Conservation (phyloP, 495 filamentous ascomycete species). For the Apodospora peruviana region DNA sequence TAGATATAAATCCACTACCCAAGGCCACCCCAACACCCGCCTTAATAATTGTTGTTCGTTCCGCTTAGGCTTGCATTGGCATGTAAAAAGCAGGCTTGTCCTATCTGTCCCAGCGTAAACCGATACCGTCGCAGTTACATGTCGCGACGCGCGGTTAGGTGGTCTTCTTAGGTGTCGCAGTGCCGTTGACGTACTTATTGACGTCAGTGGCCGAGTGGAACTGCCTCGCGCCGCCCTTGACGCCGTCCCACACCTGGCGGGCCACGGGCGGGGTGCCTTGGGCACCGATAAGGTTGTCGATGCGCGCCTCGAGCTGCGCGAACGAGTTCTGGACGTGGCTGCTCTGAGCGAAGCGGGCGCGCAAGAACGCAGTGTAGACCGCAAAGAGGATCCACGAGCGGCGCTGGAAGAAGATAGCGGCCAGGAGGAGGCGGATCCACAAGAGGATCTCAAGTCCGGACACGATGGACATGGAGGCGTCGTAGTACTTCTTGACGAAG, state of each 20-base stretch:
- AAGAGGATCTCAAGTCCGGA: constrained; percentile 70
- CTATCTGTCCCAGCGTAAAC: too few relatives aligned
- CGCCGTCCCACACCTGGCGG: constrained; percentile 72
- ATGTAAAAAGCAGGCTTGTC: too few relatives aligned
- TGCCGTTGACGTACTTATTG: constrained; percentile 57
- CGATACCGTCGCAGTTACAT: too few relatives aligned
- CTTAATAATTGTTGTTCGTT: too few relatives aligned
- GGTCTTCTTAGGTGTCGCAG: constrained; percentile 47
- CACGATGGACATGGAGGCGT: constrained; percentile 78
- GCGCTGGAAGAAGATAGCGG: constrained; percentile 77
- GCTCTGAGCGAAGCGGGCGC: constrained; percentile 85
- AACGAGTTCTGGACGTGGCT: constrained; percentile 81
- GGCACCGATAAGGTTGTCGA: constrained; percentile 76
- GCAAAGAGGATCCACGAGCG: constrained; percentile 82
- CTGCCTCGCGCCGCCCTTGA: constrained; percentile 68
- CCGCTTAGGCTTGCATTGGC: too few relatives aligned
- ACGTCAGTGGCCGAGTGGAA: constrained; percentile 76
- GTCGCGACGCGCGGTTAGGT: constrained; percentile 30
- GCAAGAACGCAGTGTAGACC: constrained; percentile 88
- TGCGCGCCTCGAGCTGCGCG: constrained; percentile 60
- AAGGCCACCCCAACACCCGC: too few relatives aligned
- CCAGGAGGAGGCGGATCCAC: constrained; percentile 73
- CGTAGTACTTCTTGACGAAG: constrained; percentile 98
- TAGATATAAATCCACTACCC: too few relatives aligned
- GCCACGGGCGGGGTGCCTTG: constrained; percentile 82